Evolutionary conservation across 2,329 filamentous ascomycete species (phyloP), one percentile per base, ranked within the genome.

Genomic region (Alternaria angustiovoidea): DNA sequence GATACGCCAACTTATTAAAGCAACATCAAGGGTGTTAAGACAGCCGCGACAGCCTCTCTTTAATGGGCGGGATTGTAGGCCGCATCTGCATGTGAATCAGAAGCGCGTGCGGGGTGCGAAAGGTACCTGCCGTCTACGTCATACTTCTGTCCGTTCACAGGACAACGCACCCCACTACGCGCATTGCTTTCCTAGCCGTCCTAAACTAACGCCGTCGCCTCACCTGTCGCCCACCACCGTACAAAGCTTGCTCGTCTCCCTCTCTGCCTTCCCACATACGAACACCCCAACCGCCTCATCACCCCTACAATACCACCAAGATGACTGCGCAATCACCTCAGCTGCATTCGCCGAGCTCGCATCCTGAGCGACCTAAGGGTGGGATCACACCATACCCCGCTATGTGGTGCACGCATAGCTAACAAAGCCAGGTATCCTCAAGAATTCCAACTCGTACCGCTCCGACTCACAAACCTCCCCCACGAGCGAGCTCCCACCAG

Each of bases 341-440:
- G 34, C 61, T 77, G 52, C 75, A 78, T 64, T 76, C 75, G 61
- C 75, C 76, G 12, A 64, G 69, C 12, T 72, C 74, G 48, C 74
- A 75, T 54, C 69, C 77, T 53, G 79, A 81, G 76, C 79, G 81
- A 58, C 81, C 81, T n/a, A 82, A 74, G 65, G 80, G 81, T 80
- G 65, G 42, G 69, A 64, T 44, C n/a, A 30, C 26, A 7, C 24
- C 38, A 22, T 42, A 11, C 51, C 34, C 52, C 63, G 51, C 61
- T 47, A 26, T 52, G 26, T n/a, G 41, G 26, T 32, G 14, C 49
- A 26, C 54, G 38, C 12, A 42, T 34, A 30, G 52, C 60, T 72
- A 57, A 72, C 62, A 48, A n/a, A 11, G 24, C 34, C 68, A 97
- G 94, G 94, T 69, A 98, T 98, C 72, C 88, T 98, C 70, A 98